Base-by-base conservation (phyloP, 208 protist species). In the Naegleria gruberi region DNA sequence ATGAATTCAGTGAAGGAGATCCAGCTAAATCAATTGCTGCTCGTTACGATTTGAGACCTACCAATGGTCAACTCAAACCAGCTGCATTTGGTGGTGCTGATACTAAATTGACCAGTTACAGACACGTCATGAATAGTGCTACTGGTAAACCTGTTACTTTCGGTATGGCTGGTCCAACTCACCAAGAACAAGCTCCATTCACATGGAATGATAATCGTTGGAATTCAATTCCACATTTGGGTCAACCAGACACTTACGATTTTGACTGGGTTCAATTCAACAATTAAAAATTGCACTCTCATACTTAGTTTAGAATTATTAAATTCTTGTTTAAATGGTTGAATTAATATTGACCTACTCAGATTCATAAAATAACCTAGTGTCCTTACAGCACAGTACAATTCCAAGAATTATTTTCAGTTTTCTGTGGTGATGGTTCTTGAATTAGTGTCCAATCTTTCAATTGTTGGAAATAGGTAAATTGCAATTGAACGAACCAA, bases 1-100 rank as follows among this genome's bases (percentile, higher is more conserved):
- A 97, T 92, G 92, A 92, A 34, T 81, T 95, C 15, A 93, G 94
- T 42, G 30, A 85, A 41, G 87, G 87, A 34, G 57, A 93, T 74
- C 82, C 93, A 34, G 51, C 26, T 2, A 90, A 92, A 34, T 41
- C 90, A 0, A 94, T 95, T 42, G 41, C 91, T 2, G 37, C 93
- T 40, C 45, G 94, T 41, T 95, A 91, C 41, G 94, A 95, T 91
- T 81, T 95, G 17, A 74, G 46, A 89, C 6, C 17, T 0, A 23
- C 12, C 23, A 41, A 74, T 0, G 37, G 34, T 41, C 19, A 23
- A 65, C 30, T 65, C 19, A 65, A 65, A 19, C 34, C 46, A 44
- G 10, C 23, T 41, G 46, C 85, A 77, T 57, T 89, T 74, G 85
- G 85, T 23, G 85, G 85, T n/a, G 47, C 47, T 45, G 85, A 89